A percentile compares a stretch with the other conserved stretches of the same genome.
These are phyloP conservation scores for Gomphus bonarii DNA, from an alignment of 1,284 basidiomycete species.

Conservation along the genomic window DNA sequence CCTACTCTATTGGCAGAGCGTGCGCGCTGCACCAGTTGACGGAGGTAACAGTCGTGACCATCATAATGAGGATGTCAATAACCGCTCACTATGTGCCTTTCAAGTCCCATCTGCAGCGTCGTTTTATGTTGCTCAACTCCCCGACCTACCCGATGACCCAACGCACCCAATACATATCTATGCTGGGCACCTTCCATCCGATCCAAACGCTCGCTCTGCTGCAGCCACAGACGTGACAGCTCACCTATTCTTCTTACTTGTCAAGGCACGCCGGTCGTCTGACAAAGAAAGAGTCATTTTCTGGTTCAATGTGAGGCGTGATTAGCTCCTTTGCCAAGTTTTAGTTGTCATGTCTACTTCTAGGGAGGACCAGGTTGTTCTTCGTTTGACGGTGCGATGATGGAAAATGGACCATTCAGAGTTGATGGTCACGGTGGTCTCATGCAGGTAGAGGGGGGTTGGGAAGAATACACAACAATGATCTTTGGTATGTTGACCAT, in stretches of 20 bases:
- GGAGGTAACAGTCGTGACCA: slow-evolving; percentile 16
- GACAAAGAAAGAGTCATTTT: slow-evolving; percentile 86
- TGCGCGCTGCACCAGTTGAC: slow-evolving; percentile 35
- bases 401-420: slow-evolving; percentile 94
- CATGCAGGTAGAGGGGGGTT: slow-evolving; percentile 77
- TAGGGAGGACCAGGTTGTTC: slow-evolving; percentile 95
- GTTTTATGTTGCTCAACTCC: slow-evolving; percentile 72
- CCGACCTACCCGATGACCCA: slow-evolving; percentile 63
- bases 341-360: neutral
- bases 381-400: slow-evolving; percentile 94
- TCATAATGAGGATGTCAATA: neutral
- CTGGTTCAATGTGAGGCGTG: slow-evolving; percentile 82
- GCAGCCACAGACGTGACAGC: slow-evolving; percentile 51
- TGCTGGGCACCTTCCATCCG: slow-evolving; percentile 73
- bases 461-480: slow-evolving; percentile 98
- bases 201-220: slow-evolving; percentile 48
- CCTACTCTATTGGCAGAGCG: neutral
- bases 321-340: neutral
- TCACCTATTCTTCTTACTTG: slow-evolving; percentile 85
- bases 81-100: neutral
- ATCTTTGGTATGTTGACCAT: slow-evolving; percentile 62
- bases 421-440: slow-evolving; percentile 75
- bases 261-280: slow-evolving; percentile 79
- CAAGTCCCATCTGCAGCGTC: slow-evolving; percentile 57
- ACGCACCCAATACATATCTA: slow-evolving; percentile 68